A percentile compares a stretch with the other conserved stretches of the same genome.
These are phyloP conservation scores for Hysterium pulicare DNA, from an alignment of 2,329 filamentous ascomycete species.

Conservation along the genomic window DNA sequence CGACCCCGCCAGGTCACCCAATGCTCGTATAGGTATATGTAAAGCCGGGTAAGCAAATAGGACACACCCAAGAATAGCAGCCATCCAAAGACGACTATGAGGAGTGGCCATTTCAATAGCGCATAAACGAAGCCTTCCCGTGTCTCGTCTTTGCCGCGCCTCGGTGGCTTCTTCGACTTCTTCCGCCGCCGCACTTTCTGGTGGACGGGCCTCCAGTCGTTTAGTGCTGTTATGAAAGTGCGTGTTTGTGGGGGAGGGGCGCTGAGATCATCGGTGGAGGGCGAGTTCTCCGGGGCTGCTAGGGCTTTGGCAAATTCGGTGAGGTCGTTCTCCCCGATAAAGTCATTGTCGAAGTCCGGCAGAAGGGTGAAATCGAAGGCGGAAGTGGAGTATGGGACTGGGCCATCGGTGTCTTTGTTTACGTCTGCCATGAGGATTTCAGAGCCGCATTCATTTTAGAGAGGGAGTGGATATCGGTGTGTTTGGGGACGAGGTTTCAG, in stretches of 20 bases:
- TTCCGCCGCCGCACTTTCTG: conserved; percentile 58
- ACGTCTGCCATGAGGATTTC: conserved; percentile 43
- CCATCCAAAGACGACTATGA: conserved; percentile 78
- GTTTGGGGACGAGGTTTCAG: conserved; percentile 13
- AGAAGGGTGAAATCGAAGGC: conserved; percentile 67
- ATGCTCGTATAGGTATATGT: conserved; percentile 91
- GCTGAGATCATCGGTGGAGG: conserved; percentile 56
- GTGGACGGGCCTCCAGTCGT: conserved; percentile 91
- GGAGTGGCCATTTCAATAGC: conserved; percentile 86
- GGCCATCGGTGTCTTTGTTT: conserved; percentile 47
- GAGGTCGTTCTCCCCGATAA: conserved; percentile 69
- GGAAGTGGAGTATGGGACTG: conserved; percentile 59
- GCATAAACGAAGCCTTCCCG: conserved; percentile 89
- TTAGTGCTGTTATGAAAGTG: conserved; percentile 79
- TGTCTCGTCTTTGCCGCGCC: conserved; percentile 75
- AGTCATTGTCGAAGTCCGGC: conserved; percentile 78
- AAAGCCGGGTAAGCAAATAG: conserved; percentile 79
- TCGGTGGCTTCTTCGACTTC: conserved; percentile 38
- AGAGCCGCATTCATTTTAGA: too few relatives aligned
- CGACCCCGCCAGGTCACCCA: conserved; percentile 84
- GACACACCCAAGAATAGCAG: conserved; percentile 67
- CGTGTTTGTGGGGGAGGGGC: conserved; percentile 40
- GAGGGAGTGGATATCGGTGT: too few relatives aligned
- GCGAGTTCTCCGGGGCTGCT: conserved; percentile 72
- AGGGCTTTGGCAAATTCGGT: conserved; percentile 77